Conservation (phyloP, 192 early-diverging fungal genomes). For the Coemansia sp. region DNA sequence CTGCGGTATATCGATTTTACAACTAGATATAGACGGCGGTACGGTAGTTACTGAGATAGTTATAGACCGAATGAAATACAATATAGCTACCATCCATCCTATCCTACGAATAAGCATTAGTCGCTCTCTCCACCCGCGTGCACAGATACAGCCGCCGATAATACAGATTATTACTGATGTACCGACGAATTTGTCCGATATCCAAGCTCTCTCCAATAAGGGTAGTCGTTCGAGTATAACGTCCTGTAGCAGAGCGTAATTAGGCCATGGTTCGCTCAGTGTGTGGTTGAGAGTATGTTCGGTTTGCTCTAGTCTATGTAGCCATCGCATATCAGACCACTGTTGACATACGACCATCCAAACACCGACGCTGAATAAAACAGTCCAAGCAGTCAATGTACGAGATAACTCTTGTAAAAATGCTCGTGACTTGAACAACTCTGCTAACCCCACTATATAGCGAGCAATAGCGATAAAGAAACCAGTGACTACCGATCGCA, state of each 20-base stretch:
- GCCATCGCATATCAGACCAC: conserved; percentile 56
- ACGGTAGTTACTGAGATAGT: conserved; percentile 62
- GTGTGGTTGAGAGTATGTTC: background rate
- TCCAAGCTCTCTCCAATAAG: conserved; percentile 40
- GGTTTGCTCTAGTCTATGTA: conserved; percentile 12
- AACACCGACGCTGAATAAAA: conserved; percentile 43
- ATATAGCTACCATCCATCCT: conserved; percentile 57
- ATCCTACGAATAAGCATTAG: conserved; percentile 59
- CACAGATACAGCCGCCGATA: conserved; percentile 42
- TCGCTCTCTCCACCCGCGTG: conserved; percentile 58
- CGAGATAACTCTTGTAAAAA: conserved; percentile 38
- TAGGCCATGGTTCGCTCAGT: conserved; percentile 23
- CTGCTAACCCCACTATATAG: conserved; percentile 4
- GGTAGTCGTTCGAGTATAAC: conserved; percentile 58
- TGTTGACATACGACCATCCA: conserved; percentile 60
- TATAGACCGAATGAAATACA: conserved; percentile 62
- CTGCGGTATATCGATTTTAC: conserved; percentile 45
- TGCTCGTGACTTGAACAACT: conserved; percentile 13
- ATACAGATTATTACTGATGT: conserved; percentile 52
- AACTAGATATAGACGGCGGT: conserved; percentile 54
- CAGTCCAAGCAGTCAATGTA: conserved; percentile 32
- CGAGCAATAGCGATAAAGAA: background rate
- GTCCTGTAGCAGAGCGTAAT: conserved; percentile 48
- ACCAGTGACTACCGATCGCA: conserved; percentile 8
- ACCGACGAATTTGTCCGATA: conserved; percentile 60